Conservation (phyloP, 495 filamentous ascomycete genomes). For the Viridothelium virens region DNA sequence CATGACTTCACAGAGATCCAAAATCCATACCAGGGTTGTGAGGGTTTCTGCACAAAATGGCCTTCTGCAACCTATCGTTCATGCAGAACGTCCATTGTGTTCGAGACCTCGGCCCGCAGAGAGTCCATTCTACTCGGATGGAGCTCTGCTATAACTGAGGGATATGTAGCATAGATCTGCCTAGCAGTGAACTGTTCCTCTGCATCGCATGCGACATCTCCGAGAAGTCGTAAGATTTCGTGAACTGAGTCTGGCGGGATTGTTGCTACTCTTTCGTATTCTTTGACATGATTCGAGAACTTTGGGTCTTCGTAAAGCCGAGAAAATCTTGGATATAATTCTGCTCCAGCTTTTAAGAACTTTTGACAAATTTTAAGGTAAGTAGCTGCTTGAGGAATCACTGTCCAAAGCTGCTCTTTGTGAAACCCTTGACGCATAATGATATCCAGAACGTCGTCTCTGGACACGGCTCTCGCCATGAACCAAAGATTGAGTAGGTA, state of each 20-base stretch:
- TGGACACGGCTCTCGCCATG: not conserved
- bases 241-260: not conserved
- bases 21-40: too few relatives aligned
- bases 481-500: not conserved
- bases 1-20: too few relatives aligned
- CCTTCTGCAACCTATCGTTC: not conserved
- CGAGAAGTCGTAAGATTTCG: not conserved
- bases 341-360: not conserved
- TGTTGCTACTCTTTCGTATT: not conserved
- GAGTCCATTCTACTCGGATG: not conserved
- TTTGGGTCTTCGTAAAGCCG: not conserved
- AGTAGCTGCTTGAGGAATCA: not conserved
- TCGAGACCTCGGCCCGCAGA: not conserved
- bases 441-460: not conserved
- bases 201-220: not conserved
- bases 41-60: too few relatives aligned
- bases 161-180: too few relatives aligned
- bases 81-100: not conserved
- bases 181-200: not conserved
- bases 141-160: too few relatives aligned
- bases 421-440: too few relatives aligned
- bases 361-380: not conserved
- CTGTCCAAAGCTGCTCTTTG: too few relatives aligned
- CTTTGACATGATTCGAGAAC: not conserved
- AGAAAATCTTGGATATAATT: not conserved